A percentile compares a stretch with the other conserved stretches of the same genome.
Conservation (phyloP, 441 rosid genomes). For the Isatis lusitanica region DNA sequence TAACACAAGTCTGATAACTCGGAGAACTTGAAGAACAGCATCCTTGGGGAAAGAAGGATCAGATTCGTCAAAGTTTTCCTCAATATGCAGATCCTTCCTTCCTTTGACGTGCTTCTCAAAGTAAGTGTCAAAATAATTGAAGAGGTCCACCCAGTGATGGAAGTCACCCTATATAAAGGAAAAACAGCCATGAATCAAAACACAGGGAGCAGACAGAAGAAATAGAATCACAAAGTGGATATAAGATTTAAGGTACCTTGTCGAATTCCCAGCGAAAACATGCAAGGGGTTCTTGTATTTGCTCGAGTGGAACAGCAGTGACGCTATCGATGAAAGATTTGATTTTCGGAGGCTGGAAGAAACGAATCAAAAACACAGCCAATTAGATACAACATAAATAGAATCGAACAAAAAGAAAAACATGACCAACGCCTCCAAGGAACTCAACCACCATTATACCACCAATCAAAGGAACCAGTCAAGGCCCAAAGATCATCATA, state of each 20-base stretch:
- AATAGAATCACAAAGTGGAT: constrained; percentile 10
- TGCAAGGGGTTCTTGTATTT: constrained; percentile 74
- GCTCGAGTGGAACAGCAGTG: constrained; percentile 68
- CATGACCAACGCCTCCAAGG: background rate
- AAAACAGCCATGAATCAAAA: constrained; percentile 29
- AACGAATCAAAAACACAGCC: constrained; percentile 18
- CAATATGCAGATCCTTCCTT: constrained; percentile 87
- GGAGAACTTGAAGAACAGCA: constrained; percentile 88
- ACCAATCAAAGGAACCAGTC: background rate
- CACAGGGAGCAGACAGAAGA: background rate
- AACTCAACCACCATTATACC: background rate
- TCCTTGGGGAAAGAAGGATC: constrained; percentile 85
- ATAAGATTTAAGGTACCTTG: constrained; percentile 51
- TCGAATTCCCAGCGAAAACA: constrained; percentile 89
- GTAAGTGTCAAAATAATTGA: constrained; percentile 88
- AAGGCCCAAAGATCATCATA: constrained; percentile 7
- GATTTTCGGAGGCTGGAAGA: constrained; percentile 88
- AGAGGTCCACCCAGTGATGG: constrained; percentile 98
- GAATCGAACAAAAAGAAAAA: background rate
- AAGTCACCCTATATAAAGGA: constrained; percentile 81
- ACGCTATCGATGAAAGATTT: constrained; percentile 77
- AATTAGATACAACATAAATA: constrained; percentile 3
- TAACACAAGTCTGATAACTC: constrained; percentile 85
- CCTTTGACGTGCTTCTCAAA: constrained; percentile 87
- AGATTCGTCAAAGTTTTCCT: constrained; percentile 68